These are phyloP conservation scores for Candida sphagnicola DNA, from an alignment of 805 yeast species.

Conservation along the genomic window DNA sequence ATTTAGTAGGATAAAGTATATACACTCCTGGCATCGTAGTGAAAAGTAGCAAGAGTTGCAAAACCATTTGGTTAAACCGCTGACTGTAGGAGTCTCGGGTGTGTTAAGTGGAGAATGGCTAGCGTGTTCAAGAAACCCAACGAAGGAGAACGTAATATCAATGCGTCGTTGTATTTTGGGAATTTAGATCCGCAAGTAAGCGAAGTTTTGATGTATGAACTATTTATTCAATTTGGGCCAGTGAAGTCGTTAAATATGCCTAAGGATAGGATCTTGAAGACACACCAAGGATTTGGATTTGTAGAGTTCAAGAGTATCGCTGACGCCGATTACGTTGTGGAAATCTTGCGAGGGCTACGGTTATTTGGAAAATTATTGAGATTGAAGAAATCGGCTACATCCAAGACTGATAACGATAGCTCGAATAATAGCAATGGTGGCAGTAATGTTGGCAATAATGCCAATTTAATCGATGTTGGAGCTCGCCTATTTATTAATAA, in stretches of 20 bases:
- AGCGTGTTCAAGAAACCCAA: slow-evolving; percentile 28
- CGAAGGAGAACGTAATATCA: slow-evolving; percentile 52
- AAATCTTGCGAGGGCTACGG: slow-evolving; percentile 55
- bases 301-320: slow-evolving; percentile 57
- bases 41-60: not conserved
- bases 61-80: no score
- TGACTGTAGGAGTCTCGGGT: no score
- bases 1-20: no score
- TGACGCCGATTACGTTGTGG: slow-evolving; percentile 70
- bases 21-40: no score
- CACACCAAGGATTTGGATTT: slow-evolving; percentile 87
- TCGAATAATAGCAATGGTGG: slow-evolving; percentile 5
- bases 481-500: slow-evolving; percentile 55
- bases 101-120: slow-evolving; percentile 18
- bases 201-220: slow-evolving; percentile 71
- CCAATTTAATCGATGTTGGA: slow-evolving; percentile 38
- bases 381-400: slow-evolving; percentile 38
- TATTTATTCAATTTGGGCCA: slow-evolving; percentile 83
- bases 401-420: slow-evolving; percentile 12
- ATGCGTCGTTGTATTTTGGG: slow-evolving; percentile 73
- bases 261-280: slow-evolving; percentile 63
- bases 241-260: slow-evolving; percentile 69
- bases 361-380: slow-evolving; percentile 60
- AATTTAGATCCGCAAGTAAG: slow-evolving; percentile 74
- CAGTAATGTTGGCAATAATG: not conserved